Base-by-base conservation (phyloP, 2,329 filamentous ascomycete genomes). In the Colletotrichum sp. region DNA sequence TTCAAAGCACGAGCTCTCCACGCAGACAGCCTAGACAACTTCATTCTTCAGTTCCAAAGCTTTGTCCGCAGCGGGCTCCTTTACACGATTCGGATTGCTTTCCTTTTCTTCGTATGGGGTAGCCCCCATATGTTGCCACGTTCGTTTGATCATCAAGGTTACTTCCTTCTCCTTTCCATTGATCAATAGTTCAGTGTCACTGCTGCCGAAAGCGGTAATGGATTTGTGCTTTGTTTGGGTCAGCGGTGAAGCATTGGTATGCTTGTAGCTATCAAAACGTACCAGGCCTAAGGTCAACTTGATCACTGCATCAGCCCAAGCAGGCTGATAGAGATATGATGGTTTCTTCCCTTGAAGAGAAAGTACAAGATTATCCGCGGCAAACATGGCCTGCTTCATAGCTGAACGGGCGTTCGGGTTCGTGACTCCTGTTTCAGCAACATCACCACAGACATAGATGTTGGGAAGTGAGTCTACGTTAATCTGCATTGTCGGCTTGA, bases 371-470 rank as follows among this genome's bases (percentile, higher is more conserved):
- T 94, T 94, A 52, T 88, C 86, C 3, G 87, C 87, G 0, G 88
- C 91, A 6, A 90, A 79, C 34, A 85, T 83, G 4, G 89, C 90
- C 79, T 94, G 92, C 13, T 86, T 84, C 60, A 86, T 85, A 0
- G 90, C 90, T 0, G 90, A 88, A 12, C 91, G 86, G 0, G 89
- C 90, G 80, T 92, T 92, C 8, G 89, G 89, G 59, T 88, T 89
- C 44, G 84, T 82, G 0, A 85, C 85, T 1, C 87, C 86, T 2
- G 87, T 88, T 30, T 90, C 89, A 6, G 91, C 89, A 6, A 94
- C 90, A 77, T 94, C 92, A 21, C 93, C 93, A n/a, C 91, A 88
- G 2, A 89, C 90, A 78, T 92, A 94, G 3, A 94, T 85, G 76
- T 91, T 88, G 3, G 87, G 85, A 10, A 89, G 84, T 0, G 77